Conservation (phyloP, 306 rosid species). For the Citrullus colocynthis region DNA sequence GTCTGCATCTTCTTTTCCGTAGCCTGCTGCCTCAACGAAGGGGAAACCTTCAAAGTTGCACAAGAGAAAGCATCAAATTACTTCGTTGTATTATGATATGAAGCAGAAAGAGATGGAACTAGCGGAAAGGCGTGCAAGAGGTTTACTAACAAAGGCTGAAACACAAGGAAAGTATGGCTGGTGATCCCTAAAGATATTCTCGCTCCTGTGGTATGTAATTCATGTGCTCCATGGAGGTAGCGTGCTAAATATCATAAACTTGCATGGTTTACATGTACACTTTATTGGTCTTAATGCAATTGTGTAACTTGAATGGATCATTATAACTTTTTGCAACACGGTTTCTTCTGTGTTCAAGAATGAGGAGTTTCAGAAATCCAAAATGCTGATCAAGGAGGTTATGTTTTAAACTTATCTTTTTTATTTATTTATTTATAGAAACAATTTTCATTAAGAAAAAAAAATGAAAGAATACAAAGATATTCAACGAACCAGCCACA, state of each 20-base stretch:
- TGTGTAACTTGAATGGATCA: not conserved
- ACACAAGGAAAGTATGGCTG: conserved; percentile 97
- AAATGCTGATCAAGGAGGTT: not conserved
- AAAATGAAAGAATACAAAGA: too few relatives aligned
- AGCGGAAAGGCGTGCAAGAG: conserved; percentile 68
- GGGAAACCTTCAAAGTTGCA: conserved; percentile 86
- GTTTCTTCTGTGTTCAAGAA: not conserved
- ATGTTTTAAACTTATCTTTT: not conserved
- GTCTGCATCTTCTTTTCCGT: conserved; percentile 1
- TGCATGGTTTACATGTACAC: not conserved
- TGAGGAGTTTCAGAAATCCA: not conserved
- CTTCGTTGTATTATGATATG: conserved; percentile 71
- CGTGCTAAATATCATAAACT: not conserved
- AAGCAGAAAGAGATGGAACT: conserved; percentile 83
- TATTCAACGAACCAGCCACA: too few relatives aligned
- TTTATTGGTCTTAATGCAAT: not conserved
- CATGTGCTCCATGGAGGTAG: not conserved
- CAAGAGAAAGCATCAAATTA: conserved; percentile 94
- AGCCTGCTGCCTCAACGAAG: conserved; percentile 63
- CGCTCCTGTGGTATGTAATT: not conserved
- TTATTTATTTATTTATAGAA: too few relatives aligned
- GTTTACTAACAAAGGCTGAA: conserved; percentile 89
- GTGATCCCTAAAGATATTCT: conserved; percentile 30
- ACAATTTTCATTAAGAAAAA: too few relatives aligned
- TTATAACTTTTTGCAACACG: not conserved